Conservation (phyloP, 345 rosid species). For the Camelina neglecta region DNA sequence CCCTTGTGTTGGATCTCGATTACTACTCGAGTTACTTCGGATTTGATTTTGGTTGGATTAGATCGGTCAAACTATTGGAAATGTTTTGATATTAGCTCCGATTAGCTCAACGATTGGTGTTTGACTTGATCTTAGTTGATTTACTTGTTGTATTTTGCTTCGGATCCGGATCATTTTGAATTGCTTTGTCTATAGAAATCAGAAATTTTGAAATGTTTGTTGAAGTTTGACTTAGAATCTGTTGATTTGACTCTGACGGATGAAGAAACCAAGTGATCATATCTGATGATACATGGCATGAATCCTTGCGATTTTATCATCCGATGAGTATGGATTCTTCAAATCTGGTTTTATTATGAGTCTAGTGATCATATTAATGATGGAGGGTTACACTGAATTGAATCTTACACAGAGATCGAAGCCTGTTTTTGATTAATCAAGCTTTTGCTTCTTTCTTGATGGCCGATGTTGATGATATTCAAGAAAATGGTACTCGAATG, state of each 20-base stretch:
- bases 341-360: too few relatives aligned
- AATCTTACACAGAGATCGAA: neutral
- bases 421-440: neutral
- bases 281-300: neutral
- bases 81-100: neutral
- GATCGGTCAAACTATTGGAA: slow-evolving; percentile 1
- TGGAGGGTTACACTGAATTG: too few relatives aligned
- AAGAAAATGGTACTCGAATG: slow-evolving; percentile 82
- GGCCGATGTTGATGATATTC: slow-evolving; percentile 33
- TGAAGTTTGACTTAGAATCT: slow-evolving; percentile 1
- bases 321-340: too few relatives aligned
- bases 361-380: too few relatives aligned
- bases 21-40: neutral
- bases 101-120: neutral
- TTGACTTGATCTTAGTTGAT: neutral
- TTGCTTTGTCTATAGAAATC: neutral
- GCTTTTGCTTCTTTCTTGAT: neutral
- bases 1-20: neutral
- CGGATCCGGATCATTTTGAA: neutral
- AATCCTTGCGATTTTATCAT: neutral
- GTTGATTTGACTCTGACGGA: neutral
- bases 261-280: neutral
- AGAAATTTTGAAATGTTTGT: neutral
- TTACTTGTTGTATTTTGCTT: too few relatives aligned
- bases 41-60: neutral